phyloP scores from a whole-genome alignment of 805 yeast species.

The Wickerhamomyces ciferrii region DNA sequence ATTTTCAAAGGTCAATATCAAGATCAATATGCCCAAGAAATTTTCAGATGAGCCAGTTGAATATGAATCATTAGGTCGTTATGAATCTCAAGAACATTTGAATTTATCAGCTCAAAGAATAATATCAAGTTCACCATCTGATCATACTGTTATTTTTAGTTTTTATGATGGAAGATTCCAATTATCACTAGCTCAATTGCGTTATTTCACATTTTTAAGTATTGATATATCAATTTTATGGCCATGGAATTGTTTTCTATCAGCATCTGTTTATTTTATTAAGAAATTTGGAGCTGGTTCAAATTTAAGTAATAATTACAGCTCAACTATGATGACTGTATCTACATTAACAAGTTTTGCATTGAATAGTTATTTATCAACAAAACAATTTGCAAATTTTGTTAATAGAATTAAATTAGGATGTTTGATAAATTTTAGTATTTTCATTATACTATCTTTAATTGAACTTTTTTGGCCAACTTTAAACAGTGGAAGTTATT shows the following conservation, averaged over 20 bases:
- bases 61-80: neutral
- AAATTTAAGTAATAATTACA: conserved; percentile 49
- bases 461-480: conserved; percentile 16
- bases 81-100: neutral
- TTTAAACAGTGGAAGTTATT: conserved; percentile 24
- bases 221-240: conserved; percentile 81
- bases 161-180: conserved; percentile 6
- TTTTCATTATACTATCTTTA: conserved; percentile 37
- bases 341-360: conserved; percentile 66
- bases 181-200: conserved; percentile 7
- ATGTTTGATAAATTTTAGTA: conserved; percentile 45
- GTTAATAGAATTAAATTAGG: conserved; percentile 56
- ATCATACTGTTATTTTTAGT: neutral
- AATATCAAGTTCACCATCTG: neutral
- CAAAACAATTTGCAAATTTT: conserved; percentile 58
- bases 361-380: conserved; percentile 58
- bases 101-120: neutral
- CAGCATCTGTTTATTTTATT: conserved; percentile 76
- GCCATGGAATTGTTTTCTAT: conserved; percentile 95
- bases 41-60: neutral
- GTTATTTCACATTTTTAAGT: conserved; percentile 54
- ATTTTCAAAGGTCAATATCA: too few relatives aligned
- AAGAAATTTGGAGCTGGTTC: conserved; percentile 49
- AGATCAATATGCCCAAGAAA: neutral
- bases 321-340: conserved; percentile 85